phyloP scores from a whole-genome alignment of 495 filamentous ascomycete genomes.

The Aspergillus nidulans region DNA sequence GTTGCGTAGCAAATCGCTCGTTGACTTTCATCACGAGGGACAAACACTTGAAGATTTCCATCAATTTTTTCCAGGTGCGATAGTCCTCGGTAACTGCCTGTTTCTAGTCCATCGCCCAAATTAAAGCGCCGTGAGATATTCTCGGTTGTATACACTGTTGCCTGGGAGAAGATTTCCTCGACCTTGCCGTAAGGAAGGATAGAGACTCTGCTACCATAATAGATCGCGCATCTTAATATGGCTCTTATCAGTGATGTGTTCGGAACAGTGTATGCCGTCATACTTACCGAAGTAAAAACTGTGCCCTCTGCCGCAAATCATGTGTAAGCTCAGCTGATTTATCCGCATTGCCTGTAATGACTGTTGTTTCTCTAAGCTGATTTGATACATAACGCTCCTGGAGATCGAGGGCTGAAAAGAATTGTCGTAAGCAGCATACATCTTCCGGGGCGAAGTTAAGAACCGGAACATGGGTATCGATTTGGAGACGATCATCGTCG shows the following conservation, averaged over 20 bases:
- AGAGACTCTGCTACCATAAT: background rate
- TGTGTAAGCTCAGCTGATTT: slow-evolving; percentile 1
- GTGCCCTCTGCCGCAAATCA: background rate
- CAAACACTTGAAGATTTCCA: background rate
- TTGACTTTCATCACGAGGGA: background rate
- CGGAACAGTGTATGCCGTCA: background rate
- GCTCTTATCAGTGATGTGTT: background rate
- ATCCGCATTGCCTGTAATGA: background rate
- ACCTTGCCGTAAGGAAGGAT: background rate
- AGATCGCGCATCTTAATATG: background rate
- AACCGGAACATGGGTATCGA: background rate
- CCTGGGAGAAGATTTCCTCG: background rate
- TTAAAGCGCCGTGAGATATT: background rate
- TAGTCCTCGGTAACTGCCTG: background rate
- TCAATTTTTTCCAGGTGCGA: background rate
- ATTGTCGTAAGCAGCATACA: background rate
- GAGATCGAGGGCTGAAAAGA: background rate
- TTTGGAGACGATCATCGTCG: slow-evolving; percentile 1
- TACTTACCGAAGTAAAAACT: background rate
- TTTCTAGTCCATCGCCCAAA: background rate
- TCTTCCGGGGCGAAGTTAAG: background rate
- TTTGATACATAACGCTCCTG: background rate
- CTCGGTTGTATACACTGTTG: background rate
- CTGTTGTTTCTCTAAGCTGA: background rate
- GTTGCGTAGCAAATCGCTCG: slow-evolving; percentile 1